These are phyloP conservation scores for Trichoderma erinaceum DNA, from an alignment of 495 filamentous ascomycete genomes.

Conservation along the genomic window DNA sequence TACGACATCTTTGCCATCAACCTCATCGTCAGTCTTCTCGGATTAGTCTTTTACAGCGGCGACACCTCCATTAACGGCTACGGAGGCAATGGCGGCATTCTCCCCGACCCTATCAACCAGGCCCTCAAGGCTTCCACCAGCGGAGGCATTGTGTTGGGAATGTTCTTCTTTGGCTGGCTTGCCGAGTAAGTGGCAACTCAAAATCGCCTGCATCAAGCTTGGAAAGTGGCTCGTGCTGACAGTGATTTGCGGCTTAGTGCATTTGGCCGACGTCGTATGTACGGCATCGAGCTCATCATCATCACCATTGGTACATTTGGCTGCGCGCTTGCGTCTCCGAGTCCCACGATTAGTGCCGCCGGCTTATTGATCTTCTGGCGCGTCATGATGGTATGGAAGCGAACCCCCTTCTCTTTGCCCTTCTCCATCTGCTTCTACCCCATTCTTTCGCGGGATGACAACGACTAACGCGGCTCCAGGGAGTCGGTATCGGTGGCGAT, in stretches of 20 bases:
- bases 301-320: constrained; percentile 64
- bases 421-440: not conserved
- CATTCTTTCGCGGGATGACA: constrained; percentile 3
- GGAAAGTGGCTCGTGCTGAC: constrained; percentile 34
- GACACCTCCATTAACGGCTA: constrained; percentile 28
- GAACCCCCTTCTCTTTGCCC: constrained; percentile 14
- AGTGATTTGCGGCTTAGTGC: constrained; percentile 38
- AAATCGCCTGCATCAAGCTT: not conserved
- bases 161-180: constrained; percentile 65
- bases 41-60: constrained; percentile 64
- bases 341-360: constrained; percentile 55
- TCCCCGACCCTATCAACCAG: constrained; percentile 55
- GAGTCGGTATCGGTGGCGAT: constrained; percentile 64
- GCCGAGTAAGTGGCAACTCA: constrained; percentile 19
- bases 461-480: constrained; percentile 15
- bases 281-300: constrained; percentile 67
- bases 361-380: constrained; percentile 77
- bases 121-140: constrained; percentile 71
- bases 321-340: constrained; percentile 52
- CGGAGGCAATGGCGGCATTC: constrained; percentile 40
- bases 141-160: constrained; percentile 66
- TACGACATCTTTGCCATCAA: constrained; percentile 80
- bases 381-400: constrained; percentile 54
- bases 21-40: constrained; percentile 61
- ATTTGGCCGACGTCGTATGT: constrained; percentile 69